Conservation (phyloP, 768 basidiomycete species). For the Udeniomyces megalosporus region DNA sequence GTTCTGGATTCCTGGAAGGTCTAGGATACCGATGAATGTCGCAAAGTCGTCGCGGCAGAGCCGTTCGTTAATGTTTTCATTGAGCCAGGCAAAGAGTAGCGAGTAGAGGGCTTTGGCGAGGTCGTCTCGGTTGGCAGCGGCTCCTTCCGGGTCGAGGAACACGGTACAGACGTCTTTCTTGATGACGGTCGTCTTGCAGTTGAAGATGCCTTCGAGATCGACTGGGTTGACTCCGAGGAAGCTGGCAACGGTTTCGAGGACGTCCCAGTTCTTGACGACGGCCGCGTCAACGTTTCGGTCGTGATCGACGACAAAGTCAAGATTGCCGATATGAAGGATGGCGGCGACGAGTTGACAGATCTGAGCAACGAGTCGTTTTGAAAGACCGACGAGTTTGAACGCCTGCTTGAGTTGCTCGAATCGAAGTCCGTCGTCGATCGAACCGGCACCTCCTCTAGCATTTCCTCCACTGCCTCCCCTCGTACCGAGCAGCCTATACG, state of each 20-base stretch:
- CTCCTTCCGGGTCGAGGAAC: constrained; percentile 86
- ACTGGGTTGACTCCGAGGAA: constrained; percentile 68
- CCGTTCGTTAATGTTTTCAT: constrained; percentile 88
- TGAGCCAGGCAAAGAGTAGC: constrained; percentile 86
- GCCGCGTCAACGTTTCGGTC: constrained; percentile 79
- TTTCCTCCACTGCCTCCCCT: constrained; percentile 39
- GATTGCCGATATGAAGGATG: constrained; percentile 89
- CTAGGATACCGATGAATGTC: constrained; percentile 82
- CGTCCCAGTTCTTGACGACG: constrained; percentile 69
- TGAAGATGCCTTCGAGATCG: constrained; percentile 60
- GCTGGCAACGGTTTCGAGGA: constrained; percentile 68
- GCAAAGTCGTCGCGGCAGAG: constrained; percentile 71
- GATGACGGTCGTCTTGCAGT: constrained; percentile 81
- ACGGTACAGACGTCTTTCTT: constrained; percentile 95
- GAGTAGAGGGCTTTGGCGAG: constrained; percentile 87
- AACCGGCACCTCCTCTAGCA: constrained; percentile 10
- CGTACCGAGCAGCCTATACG: constrained; percentile 57
- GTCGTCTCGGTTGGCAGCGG: constrained; percentile 82
- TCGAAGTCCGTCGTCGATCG: constrained; percentile 57
- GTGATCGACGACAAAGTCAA: constrained; percentile 76
- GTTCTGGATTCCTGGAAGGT: constrained; percentile 86
- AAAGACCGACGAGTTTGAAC: constrained; percentile 80
- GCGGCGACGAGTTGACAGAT: constrained; percentile 88
- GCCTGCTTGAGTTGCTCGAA: constrained; percentile 91
- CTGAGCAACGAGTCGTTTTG: constrained; percentile 84